Evolutionary conservation across 148 eudicot species (phyloP), one percentile per base, ranked within the genome.

Genomic region (Nepenthes mirabilis): DNA sequence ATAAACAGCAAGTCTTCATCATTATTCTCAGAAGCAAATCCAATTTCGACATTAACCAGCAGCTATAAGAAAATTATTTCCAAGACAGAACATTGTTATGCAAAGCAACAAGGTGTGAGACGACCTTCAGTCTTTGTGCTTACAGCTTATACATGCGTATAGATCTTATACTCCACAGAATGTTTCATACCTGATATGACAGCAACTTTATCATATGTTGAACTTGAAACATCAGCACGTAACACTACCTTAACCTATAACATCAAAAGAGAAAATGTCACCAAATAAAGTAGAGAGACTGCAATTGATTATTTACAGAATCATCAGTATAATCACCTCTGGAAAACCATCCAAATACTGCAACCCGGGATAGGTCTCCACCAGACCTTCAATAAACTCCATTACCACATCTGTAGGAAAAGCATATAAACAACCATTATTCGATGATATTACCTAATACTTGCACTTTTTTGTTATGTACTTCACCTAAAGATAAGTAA

Each of bases 261-360:
- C 48, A 45, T 45, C 11, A 43, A 1, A 14, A 52, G 9, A 66
- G 36, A 40, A 47, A 13, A 0, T 7, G 34, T 14, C 36, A 40
- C 7, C 33, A 1, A 35, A 9, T 0, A 14, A 1, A 63, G 45
- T 23, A 23, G 23, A 52, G n/a, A 34, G n/a, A 45, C 12, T 59
- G 33, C 33, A 2, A 59, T 33, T 1, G 48, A 43, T 9, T 11
- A 68, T 11, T 9, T 0, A 0, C 23, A 23, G 23, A 23, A 23
- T 32, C 55, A 5, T 45, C 48, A 5, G 11, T 45, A 45, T 5
- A 45, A 45, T 77, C 33, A 91, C 97, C 84, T 85, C 80, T 13
- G 97, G 97, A 65, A 91, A 91, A 48, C 97, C 97, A 79, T 91
- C 96, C 88, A 91, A 70, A 62, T 85, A 91, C 75, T 88, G 97